phyloP scores from a whole-genome alignment of 2,329 filamentous ascomycete genomes.

The Verticillium nubilum region DNA sequence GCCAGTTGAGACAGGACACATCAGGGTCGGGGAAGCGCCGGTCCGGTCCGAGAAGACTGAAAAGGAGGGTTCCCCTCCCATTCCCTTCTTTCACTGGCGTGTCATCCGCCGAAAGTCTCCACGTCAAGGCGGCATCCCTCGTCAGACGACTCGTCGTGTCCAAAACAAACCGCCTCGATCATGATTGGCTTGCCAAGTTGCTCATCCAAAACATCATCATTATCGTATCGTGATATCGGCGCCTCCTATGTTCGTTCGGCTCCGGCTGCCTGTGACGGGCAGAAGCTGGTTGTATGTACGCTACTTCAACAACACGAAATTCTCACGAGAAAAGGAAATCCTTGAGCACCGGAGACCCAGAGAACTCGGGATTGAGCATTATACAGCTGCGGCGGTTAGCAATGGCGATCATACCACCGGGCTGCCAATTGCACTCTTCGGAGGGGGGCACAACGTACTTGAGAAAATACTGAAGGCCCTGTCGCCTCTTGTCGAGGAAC shows the following conservation, averaged over 20 bases:
- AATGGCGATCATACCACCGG: slow-evolving; percentile 4
- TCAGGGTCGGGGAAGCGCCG: neutral
- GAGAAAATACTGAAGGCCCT: slow-evolving; percentile 84
- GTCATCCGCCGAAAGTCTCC: neutral
- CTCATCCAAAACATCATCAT: slow-evolving; percentile 8
- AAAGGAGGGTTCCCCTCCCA: neutral
- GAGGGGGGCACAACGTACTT: slow-evolving; percentile 55
- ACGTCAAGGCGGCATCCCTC: neutral
- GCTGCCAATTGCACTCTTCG: neutral
- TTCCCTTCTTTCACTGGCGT: neutral
- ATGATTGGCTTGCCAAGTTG: neutral
- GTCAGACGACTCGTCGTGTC: neutral
- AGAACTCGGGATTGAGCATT: slow-evolving; percentile 87
- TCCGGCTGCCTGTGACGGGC: neutral
- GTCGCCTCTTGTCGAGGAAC: slow-evolving; percentile 80
- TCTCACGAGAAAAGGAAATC: slow-evolving; percentile 73
- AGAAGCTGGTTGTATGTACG: neutral
- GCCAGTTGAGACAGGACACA: neutral
- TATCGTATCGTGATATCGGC: neutral
- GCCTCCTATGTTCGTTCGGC: neutral
- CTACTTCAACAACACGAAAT: neutral
- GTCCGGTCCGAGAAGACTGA: neutral
- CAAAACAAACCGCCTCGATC: too few relatives aligned
- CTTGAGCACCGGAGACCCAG: slow-evolving; percentile 82
- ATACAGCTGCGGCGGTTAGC: slow-evolving; percentile 60